Conservation (phyloP, 306 rosid species). For the Herpetospermum pedunculosum region DNA sequence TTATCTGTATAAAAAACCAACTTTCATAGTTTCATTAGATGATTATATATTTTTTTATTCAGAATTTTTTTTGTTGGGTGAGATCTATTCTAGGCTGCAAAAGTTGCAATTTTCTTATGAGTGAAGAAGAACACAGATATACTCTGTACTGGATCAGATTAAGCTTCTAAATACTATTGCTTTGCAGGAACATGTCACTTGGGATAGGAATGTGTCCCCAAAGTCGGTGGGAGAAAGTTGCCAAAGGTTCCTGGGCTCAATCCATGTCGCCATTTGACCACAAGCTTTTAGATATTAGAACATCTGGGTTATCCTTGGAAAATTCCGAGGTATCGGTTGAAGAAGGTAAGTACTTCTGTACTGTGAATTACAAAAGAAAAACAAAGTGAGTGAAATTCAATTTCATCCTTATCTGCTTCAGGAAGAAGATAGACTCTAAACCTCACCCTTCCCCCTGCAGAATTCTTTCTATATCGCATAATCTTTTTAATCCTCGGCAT, state of each 20-base stretch:
- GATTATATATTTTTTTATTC: not conserved
- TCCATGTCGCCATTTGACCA: slow-evolving; percentile 77
- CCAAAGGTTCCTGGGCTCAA: slow-evolving; percentile 58
- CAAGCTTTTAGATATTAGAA: slow-evolving; percentile 59
- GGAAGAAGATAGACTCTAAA: not conserved
- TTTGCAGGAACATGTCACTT: slow-evolving; percentile 65
- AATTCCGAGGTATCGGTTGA: slow-evolving; percentile 53
- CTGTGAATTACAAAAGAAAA: slow-evolving; percentile 1
- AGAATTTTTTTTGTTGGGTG: not conserved
- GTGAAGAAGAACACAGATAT: not conserved
- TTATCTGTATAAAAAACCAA: not conserved
- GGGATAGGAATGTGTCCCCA: slow-evolving; percentile 72
- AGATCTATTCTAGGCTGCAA: not conserved
- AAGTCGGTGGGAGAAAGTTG: slow-evolving; percentile 76
- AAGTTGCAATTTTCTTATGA: not conserved
- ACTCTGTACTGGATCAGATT: not conserved
- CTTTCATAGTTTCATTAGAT: not conserved
- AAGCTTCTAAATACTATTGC: not conserved
- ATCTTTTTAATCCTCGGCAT: slow-evolving; percentile 46
- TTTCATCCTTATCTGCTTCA: not conserved
- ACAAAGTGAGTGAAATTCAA: not conserved
- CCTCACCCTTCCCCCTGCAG: slow-evolving; percentile 32
- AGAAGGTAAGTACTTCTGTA: slow-evolving; percentile 44
- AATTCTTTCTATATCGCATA: slow-evolving; percentile 46
- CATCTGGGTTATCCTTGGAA: slow-evolving; percentile 48